These are phyloP conservation scores for Apiosordaria backusii DNA, from an alignment of 495 filamentous ascomycete genomes.

Conservation along the genomic window DNA sequence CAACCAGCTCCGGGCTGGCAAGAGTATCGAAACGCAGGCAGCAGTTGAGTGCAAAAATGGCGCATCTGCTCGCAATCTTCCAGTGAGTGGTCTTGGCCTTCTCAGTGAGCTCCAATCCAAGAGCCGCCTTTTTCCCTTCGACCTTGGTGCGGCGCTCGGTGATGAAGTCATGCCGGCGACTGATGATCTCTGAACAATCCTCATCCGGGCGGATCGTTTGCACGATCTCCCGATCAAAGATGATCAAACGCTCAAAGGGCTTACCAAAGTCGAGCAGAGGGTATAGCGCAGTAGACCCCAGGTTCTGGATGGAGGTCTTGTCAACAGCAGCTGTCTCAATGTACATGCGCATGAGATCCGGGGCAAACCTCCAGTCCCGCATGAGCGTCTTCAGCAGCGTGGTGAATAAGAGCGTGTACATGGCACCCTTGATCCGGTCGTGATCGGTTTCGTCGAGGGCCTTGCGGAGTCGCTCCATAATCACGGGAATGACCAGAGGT, in stretches of 20 bases:
- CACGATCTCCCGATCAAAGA: conserved; percentile 71
- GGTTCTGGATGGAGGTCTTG: conserved; percentile 87
- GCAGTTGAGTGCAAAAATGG: conserved; percentile 82
- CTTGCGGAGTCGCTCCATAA: conserved; percentile 73
- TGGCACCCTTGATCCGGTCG: conserved; percentile 85
- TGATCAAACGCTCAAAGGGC: conserved; percentile 76
- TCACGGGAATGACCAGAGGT: conserved; percentile 79
- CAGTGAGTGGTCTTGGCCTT: conserved; percentile 79
- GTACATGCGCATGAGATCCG: conserved; percentile 78
- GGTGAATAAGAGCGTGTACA: conserved; percentile 86
- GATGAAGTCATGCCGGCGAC: conserved; percentile 64
- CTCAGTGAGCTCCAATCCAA: conserved; percentile 78
- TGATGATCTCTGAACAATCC: conserved; percentile 60
- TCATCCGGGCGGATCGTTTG: conserved; percentile 70
- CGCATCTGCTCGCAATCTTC: conserved; percentile 89
- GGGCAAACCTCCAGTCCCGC: conserved; percentile 89
- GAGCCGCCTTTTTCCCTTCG: conserved; percentile 74
- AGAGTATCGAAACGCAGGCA: conserved; percentile 86
- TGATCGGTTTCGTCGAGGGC: conserved; percentile 81
- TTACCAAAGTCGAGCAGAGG: conserved; percentile 89
- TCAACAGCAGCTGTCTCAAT: conserved; percentile 87
- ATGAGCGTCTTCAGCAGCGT: conserved; percentile 83
- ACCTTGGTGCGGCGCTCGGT: conserved; percentile 67
- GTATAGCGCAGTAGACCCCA: conserved; percentile 75
- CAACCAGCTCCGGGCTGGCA: conserved; percentile 72